phyloP scores from a whole-genome alignment of 2,329 filamentous ascomycete species.

The Penicillium sp. region DNA sequence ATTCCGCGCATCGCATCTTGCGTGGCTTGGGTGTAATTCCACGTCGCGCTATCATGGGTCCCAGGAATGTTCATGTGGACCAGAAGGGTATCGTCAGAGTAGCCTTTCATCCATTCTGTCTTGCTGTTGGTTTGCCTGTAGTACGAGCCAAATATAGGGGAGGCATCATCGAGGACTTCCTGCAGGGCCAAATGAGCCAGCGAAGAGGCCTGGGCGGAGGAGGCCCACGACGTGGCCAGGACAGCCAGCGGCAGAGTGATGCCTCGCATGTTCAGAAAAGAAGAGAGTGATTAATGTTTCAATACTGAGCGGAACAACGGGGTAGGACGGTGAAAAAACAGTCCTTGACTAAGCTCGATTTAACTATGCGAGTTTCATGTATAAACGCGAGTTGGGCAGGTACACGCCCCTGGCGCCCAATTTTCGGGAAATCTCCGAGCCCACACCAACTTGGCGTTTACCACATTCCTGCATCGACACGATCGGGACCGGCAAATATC shows the following conservation, averaged over 20 bases:
- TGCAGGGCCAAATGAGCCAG: slow-evolving; percentile 44
- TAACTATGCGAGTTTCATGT: neutral
- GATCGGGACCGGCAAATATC: neutral
- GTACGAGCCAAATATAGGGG: slow-evolving; percentile 48
- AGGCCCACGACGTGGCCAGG: neutral
- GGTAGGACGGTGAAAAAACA: neutral
- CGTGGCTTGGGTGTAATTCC: slow-evolving; percentile 52
- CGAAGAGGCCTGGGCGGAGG: slow-evolving; percentile 4
- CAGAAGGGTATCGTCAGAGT: slow-evolving; percentile 47
- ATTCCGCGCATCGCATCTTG: slow-evolving; percentile 45
- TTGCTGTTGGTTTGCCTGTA: slow-evolving; percentile 24
- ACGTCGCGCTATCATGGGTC: slow-evolving; percentile 54
- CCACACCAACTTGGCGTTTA: neutral
- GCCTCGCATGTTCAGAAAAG: neutral
- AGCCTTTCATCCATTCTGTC: slow-evolving; percentile 51
- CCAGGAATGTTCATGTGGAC: slow-evolving; percentile 55
- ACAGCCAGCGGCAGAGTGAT: slow-evolving; percentile 1
- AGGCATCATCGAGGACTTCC: slow-evolving; percentile 47
- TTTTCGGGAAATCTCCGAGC: neutral
- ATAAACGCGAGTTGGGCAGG: neutral
- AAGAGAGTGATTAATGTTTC: no score
- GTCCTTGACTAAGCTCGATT: neutral
- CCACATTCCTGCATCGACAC: neutral
- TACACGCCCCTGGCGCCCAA: neutral
- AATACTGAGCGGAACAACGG: no score